Conservation (phyloP, 495 filamentous ascomycete species). For the Penicillium bialowiezense region DNA sequence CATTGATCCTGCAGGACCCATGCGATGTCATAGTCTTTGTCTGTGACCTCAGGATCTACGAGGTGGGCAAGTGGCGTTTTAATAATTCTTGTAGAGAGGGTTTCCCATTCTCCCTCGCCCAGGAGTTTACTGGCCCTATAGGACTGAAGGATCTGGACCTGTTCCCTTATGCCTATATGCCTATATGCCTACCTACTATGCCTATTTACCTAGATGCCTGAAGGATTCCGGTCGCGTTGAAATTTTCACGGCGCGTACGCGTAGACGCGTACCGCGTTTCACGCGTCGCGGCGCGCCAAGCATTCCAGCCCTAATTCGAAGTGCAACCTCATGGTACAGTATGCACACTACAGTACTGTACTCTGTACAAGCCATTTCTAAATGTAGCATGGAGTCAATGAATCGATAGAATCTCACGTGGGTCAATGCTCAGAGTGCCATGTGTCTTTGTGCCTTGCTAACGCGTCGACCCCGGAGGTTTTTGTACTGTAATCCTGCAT, state of each 20-base stretch:
- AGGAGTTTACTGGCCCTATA: conserved; percentile 6
- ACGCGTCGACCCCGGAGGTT: conserved; percentile 1
- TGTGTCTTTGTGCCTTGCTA: background rate
- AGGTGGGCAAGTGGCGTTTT: conserved; percentile 3
- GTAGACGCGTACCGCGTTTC: conserved; percentile 2
- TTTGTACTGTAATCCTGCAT: conserved; percentile 5
- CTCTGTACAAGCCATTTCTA: too few species aligned
- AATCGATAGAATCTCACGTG: background rate
- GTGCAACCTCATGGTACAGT: too few species aligned
- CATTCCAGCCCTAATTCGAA: background rate
- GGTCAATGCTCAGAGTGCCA: conserved; percentile 8
- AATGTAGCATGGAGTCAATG: too few species aligned
- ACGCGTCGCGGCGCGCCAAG: conserved; percentile 2
- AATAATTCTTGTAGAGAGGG: conserved; percentile 7
- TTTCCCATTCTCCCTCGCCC: conserved; percentile 6
- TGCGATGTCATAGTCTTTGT: background rate
- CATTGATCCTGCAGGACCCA: background rate
- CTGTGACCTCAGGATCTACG: background rate
- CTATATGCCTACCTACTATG: background rate
- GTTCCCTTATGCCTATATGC: background rate
- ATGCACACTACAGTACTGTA: too few species aligned
- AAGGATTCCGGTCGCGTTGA: background rate
- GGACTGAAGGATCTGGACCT: background rate
- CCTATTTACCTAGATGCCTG: too few species aligned
- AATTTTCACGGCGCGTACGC: conserved; percentile 1